These are phyloP conservation scores for Raddia guianensis DNA, from an alignment of 176 grass and related monocot species.

Conservation along the genomic window DNA sequence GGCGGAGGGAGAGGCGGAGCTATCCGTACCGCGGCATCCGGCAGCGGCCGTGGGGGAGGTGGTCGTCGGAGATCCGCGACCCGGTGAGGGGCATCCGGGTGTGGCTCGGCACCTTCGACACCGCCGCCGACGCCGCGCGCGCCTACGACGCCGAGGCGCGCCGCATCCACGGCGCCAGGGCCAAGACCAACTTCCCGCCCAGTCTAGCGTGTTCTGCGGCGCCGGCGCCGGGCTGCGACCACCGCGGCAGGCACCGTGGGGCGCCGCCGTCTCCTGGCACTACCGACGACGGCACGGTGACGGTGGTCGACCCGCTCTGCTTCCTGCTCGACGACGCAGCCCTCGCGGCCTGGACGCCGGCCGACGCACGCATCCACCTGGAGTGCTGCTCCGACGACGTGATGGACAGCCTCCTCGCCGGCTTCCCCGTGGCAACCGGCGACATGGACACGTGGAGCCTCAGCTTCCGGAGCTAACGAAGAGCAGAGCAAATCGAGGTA, in stretches of 20 bases:
- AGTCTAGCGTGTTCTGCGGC: neutral
- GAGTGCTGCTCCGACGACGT: conserved; percentile 41
- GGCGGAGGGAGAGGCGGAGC: neutral
- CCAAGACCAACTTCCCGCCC: conserved; percentile 33
- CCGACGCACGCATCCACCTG: conserved; percentile 5
- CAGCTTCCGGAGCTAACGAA: neutral
- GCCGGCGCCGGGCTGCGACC: neutral
- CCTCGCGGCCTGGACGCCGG: neutral
- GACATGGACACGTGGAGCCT: conserved; percentile 11
- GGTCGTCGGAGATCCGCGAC: conserved; percentile 41
- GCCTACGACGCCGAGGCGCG: conserved; percentile 45
- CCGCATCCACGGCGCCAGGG: conserved; percentile 29
- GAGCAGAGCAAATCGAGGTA: neutral
- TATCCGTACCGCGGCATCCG: conserved; percentile 38
- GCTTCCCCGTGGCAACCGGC: neutral
- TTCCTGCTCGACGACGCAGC: neutral
- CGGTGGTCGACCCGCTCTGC: neutral
- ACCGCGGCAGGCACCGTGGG: neutral
- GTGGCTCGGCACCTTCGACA: conserved; percentile 96
- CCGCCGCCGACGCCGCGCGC: conserved; percentile 75
- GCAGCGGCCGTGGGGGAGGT: conserved; percentile 37
- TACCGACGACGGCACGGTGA: neutral
- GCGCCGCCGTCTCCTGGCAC: neutral
- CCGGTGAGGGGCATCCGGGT: neutral
- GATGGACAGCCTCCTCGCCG: conserved; percentile 43